Base-by-base conservation (phyloP, 805 yeast species). In the Yamadazyma tumulicola region DNA sequence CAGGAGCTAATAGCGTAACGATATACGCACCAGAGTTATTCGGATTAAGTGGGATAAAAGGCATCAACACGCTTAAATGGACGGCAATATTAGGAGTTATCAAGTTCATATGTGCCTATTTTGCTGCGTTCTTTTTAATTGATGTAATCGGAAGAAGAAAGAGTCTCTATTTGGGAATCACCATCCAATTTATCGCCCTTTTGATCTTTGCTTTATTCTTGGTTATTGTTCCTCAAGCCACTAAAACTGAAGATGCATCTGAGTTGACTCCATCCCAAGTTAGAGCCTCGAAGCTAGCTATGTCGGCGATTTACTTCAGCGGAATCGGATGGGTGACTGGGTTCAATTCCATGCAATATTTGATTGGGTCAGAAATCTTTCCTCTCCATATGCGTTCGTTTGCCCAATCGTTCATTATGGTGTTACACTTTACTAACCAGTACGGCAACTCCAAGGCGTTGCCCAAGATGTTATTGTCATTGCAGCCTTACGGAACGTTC, bases 301-400 rank as follows among this genome's bases (percentile, higher is more conserved):
- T 77, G 1, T 60, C 72, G 21, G 64, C 74, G 29, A 46, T 76
- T 18, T 75, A 59, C 45, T 46, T 75, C 24, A 59, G 66, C 19
- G 81, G 81, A 43, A 59, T 65, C 14, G 79, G 79, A 22, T 76
- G 81, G 81, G 69, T 77, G 18, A 51, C 75, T 54, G 81, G 81
- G 23, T 76, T 74, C 69, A 76, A 76, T 54, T 60, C 75, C 0
- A 57, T 74, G 29, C 80, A 75, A 49, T 75, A 74, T 48, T 59
- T 75, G 43, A 55, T 75, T 45, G 74, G 74, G 39, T 64, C 80
- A 4, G 81, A 76, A 47, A 64, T 75, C 34, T 65, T 75, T 48
- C 81, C 81, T 15, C 54, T 75, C 46, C 61, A 68, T 38, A 60
- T 70, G 23, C 62, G 80, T 42, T 64, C 68, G 24, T 54, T 72